Conservation (phyloP, 2,329 filamentous ascomycete genomes). For the Colletotrichum acutatum region DNA sequence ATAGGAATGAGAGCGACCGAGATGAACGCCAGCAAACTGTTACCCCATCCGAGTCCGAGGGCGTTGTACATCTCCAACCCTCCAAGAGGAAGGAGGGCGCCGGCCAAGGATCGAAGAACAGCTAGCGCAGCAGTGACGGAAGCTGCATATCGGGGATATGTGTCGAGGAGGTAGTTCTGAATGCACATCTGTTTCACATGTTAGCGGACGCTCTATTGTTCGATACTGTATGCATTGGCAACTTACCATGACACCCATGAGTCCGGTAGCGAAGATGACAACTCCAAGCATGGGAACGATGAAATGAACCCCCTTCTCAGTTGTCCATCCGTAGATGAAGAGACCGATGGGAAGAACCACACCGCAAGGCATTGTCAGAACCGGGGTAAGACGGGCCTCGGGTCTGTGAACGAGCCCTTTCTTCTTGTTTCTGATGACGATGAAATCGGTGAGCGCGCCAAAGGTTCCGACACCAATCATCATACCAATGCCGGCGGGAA, state of each 20-base stretch:
- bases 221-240: not conserved
- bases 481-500: slow-evolving; percentile 61
- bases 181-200: slow-evolving; percentile 50
- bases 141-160: slow-evolving; percentile 52
- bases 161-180: slow-evolving; percentile 72
- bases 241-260: slow-evolving; percentile 49
- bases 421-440: slow-evolving; percentile 41
- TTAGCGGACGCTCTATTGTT: not conserved
- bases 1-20: slow-evolving; percentile 50
- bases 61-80: slow-evolving; percentile 50
- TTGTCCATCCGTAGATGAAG: slow-evolving; percentile 71
- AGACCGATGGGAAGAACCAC: slow-evolving; percentile 55
- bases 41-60: slow-evolving; percentile 56
- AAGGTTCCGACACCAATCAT: slow-evolving; percentile 54
- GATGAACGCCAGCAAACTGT: slow-evolving; percentile 53
- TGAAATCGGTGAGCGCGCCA: slow-evolving; percentile 45
- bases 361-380: slow-evolving; percentile 42
- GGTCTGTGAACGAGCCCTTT: slow-evolving; percentile 41
- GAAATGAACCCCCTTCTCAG: slow-evolving; percentile 62
- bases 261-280: slow-evolving; percentile 48
- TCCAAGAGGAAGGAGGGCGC: slow-evolving; percentile 52
- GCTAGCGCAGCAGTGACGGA: slow-evolving; percentile 52
- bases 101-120: slow-evolving; percentile 50
- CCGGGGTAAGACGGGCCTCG: slow-evolving; percentile 43
- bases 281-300: slow-evolving; percentile 64